A percentile compares a stretch with the other conserved stretches of the same genome.
These are phyloP conservation scores for Clarireedia homoeocarpa DNA, from an alignment of 2,329 filamentous ascomycete species.

Conservation along the genomic window DNA sequence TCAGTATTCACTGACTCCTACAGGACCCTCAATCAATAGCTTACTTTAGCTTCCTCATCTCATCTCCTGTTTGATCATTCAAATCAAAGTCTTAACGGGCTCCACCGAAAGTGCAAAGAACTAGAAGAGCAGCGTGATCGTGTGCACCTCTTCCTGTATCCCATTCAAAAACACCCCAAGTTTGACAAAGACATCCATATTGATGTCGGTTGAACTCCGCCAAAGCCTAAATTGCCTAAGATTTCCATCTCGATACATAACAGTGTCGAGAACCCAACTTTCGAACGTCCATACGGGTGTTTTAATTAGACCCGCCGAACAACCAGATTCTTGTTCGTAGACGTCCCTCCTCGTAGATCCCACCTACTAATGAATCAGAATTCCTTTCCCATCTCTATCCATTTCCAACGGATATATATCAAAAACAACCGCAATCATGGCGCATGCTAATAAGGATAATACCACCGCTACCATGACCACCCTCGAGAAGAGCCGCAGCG, in stretches of 20 bases:
- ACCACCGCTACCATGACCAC: conserved; percentile 11
- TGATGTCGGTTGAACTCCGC: conserved; percentile 54
- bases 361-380: conserved; percentile 7
- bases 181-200: conserved; percentile 26
- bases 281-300: conserved; percentile 49
- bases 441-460: conserved; percentile 31
- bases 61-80: not conserved
- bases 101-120: no score
- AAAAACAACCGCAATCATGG: conserved; percentile 24
- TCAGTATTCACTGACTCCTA: not conserved
- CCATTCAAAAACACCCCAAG: conserved; percentile 1
- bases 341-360: conserved; percentile 3
- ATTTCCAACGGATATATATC: not conserved
- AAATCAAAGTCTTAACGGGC: no score
- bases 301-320: conserved; percentile 28
- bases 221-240: conserved; percentile 44
- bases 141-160: not conserved
- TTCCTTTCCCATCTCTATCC: not conserved
- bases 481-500: conserved; percentile 27
- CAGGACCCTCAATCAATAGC: not conserved
- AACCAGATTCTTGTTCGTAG: conserved; percentile 23
- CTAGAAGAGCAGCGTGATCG: not conserved
- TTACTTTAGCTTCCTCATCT: no score
- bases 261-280: conserved; percentile 48
- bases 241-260: conserved; percentile 47